Evolutionary conservation across 78 protist species (phyloP).

Genomic region (Isochrysis galbana): DNA sequence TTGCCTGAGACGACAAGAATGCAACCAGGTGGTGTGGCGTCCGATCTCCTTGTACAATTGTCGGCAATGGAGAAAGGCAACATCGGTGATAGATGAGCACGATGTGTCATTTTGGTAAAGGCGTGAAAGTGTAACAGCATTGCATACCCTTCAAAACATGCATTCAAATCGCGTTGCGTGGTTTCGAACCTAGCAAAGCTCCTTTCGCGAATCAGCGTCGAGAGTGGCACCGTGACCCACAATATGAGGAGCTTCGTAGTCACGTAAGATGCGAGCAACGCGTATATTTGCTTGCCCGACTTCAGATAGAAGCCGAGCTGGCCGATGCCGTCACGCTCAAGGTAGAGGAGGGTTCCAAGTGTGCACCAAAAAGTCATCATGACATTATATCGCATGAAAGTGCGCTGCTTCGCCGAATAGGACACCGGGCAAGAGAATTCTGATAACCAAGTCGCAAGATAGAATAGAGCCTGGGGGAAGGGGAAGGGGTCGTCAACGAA

Average conservation of each 20-base stretch:
- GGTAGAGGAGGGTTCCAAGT: neutral
- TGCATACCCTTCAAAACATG: neutral
- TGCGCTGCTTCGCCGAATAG: neutral
- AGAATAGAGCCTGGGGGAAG: neutral
- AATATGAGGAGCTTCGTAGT: neutral
- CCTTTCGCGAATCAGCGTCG: neutral
- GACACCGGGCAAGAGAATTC: neutral
- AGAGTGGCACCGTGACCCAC: neutral
- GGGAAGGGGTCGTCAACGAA: too few relatives aligned
- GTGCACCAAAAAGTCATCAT: neutral
- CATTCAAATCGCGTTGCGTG: neutral
- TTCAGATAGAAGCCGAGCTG: neutral
- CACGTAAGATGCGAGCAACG: neutral
- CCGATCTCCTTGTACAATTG: too few relatives aligned
- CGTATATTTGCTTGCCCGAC: neutral
- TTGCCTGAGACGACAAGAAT: too few relatives aligned
- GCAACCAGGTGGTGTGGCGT: too few relatives aligned
- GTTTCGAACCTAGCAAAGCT: neutral
- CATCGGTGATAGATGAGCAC: too few relatives aligned
- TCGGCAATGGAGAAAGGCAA: too few relatives aligned
- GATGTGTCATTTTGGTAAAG: too few relatives aligned
- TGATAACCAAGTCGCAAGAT: neutral
- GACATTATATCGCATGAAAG: neutral
- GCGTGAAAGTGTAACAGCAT: too few relatives aligned
- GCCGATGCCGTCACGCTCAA: neutral